Base-by-base conservation (phyloP, 345 rosid genomes). In the Eucalyptus tenuipes region DNA sequence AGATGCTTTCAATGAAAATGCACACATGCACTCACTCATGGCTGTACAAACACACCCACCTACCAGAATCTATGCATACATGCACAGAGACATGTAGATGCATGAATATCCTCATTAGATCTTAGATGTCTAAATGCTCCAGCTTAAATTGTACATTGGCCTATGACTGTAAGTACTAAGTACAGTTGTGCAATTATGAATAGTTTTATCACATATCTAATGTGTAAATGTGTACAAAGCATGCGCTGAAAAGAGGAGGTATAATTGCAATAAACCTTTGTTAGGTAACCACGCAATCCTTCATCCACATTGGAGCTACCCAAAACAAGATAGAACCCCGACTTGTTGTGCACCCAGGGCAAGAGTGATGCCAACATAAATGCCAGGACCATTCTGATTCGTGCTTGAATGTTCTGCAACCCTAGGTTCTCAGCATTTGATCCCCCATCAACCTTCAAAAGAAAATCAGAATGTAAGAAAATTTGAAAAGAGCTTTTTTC, bases 221-320 rank as follows among this genome's bases (percentile, higher is more conserved):
- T 75, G 84, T 40, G 84, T 40, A 75, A 40, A 40, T 40, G 84
- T 40, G 12, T 40, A 20, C 84, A 75, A 22, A 40, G 84, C 16
- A 11, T 20, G 44, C 0, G 84, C 27, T 75, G 84, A 75, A 10
- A 75, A 75, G 16, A 22, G 47, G 29, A 75, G 84, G 47, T 75
- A 40, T 10, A 20, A 44, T 75, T 75, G 10, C 82, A 25, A 20
- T 27, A 66, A 64, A 98, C 99, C 99, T 98, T 98, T 14, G 99
- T 98, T 53, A 97, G 90, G 91, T 98, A 96, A 89, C 99, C 99
- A 86, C 97, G 97, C 91, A 98, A 93, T 82, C 95, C 99, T 93
- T 96, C 98, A 91, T 98, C 99, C 59, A 95, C 99, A 37, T 94
- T 98, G 85, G 99, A 98, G 94, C 99, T 96, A 85, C 99, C 98